These are phyloP conservation scores for Penicillium parvum DNA, from an alignment of 495 filamentous ascomycete genomes.

Conservation along the genomic window DNA sequence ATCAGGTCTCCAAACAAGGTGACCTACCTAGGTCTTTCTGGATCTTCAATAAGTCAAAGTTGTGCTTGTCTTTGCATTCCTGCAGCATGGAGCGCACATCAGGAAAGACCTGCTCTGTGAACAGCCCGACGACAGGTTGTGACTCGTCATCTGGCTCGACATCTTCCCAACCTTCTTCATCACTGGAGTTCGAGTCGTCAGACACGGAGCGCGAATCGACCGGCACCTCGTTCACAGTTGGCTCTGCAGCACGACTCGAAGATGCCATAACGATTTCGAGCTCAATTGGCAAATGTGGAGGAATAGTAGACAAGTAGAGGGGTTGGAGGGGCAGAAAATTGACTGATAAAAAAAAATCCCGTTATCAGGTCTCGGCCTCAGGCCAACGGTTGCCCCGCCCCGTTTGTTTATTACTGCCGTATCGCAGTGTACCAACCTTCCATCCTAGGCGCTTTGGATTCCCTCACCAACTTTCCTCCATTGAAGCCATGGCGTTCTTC, in stretches of 20 bases:
- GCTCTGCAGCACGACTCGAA: conserved; percentile 13
- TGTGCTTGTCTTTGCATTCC: conserved; percentile 65
- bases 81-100: conserved; percentile 63
- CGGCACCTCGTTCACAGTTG: conserved; percentile 20
- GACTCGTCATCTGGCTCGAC: conserved; percentile 66
- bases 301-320: conserved; percentile 4
- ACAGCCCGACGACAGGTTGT: conserved; percentile 61
- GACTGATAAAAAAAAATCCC: conserved; percentile 25
- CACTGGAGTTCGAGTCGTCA: conserved; percentile 45
- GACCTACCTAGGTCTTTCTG: conserved; percentile 60
- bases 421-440: conserved; percentile 3
- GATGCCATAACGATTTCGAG: conserved; percentile 28
- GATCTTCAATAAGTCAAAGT: conserved; percentile 67
- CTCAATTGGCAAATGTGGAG: conserved; percentile 5
- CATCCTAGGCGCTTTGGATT: conserved; percentile 5
- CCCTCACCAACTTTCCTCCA: conserved; percentile 9
- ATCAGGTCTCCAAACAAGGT: background rate
- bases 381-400: conserved; percentile 36
- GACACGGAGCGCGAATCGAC: conserved; percentile 35
- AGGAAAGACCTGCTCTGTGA: conserved; percentile 64
- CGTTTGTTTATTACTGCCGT: conserved; percentile 34
- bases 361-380: conserved; percentile 26
- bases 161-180: conserved; percentile 79
- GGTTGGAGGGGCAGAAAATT: conserved; percentile 24
- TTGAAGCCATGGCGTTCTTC: conserved; percentile 75